Percentiles rank a stretch among this genome's conserved stretches.
Evolutionary conservation across 2,329 filamentous ascomycete species (phyloP).

Genomic region (Penicillium psychrosexuale): DNA sequence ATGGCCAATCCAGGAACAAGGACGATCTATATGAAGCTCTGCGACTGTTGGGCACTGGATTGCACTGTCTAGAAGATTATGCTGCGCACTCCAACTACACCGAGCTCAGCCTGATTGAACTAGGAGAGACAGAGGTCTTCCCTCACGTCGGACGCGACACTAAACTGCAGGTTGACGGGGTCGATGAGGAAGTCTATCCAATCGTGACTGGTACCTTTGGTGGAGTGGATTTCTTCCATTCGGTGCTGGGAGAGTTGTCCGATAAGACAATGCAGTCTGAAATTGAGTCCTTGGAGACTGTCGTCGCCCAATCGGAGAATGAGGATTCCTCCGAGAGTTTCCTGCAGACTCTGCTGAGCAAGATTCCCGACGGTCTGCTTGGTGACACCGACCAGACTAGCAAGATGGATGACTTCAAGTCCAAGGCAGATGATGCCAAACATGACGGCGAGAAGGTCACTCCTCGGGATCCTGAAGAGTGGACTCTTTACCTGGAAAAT

Average conservation of each 20-base stretch:
- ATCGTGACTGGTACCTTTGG: constrained; percentile 90
- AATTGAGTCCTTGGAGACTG: constrained; percentile 82
- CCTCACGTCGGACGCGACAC: constrained; percentile 79
- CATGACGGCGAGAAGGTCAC: constrained; percentile 71
- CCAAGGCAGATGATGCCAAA: constrained; percentile 70
- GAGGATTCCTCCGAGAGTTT: constrained; percentile 67
- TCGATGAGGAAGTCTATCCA: constrained; percentile 67
- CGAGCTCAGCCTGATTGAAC: constrained; percentile 81
- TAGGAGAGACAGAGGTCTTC: constrained; percentile 78
- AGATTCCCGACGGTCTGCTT: constrained; percentile 77
- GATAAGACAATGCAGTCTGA: constrained; percentile 92
- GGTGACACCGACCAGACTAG: constrained; percentile 64
- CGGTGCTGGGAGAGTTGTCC: constrained; percentile 72
- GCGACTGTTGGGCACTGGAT: constrained; percentile 77
- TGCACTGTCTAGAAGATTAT: constrained; percentile 90
- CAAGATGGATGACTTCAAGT: constrained; percentile 75
- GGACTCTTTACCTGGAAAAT: constrained; percentile 71
- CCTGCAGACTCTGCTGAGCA: constrained; percentile 74
- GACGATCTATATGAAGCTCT: constrained; percentile 84
- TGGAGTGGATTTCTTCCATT: constrained; percentile 90
- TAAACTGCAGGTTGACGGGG: constrained; percentile 66
- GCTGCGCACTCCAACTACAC: constrained; percentile 92
- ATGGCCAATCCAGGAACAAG: constrained; percentile 63
- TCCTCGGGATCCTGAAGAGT: constrained; percentile 78
- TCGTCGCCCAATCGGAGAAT: constrained; percentile 62